Evolutionary conservation across 2,329 filamentous ascomycete species (phyloP).

Genomic region (Colletotrichum eremochloae): DNA sequence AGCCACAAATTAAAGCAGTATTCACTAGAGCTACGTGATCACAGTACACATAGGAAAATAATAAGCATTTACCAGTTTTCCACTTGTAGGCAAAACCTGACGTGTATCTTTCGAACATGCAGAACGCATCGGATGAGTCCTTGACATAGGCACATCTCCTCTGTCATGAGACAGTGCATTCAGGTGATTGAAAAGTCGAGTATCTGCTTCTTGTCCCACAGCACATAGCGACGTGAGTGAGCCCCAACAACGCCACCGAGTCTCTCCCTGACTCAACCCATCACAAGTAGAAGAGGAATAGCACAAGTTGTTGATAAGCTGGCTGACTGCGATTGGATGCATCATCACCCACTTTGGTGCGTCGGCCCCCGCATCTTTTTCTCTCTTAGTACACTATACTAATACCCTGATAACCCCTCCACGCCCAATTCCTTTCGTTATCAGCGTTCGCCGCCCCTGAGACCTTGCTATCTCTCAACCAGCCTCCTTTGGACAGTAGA

Average conservation of each 20-base stretch:
- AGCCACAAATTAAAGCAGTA: no score
- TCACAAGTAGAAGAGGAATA: conserved; percentile 14
- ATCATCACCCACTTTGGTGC: conserved; percentile 24
- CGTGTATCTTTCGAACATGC: background rate
- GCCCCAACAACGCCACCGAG: background rate
- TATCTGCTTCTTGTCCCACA: background rate
- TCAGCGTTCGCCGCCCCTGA: background rate
- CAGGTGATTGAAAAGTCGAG: background rate
- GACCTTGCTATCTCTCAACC: background rate
- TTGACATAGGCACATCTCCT: background rate
- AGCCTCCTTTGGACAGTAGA: background rate
- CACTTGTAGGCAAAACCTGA: background rate
- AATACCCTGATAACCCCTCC: conserved; percentile 25
- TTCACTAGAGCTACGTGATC: no score
- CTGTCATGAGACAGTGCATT: background rate
- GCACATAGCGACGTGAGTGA: background rate
- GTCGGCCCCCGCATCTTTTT: conserved; percentile 9
- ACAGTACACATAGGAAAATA: no score
- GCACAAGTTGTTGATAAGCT: conserved; percentile 28
- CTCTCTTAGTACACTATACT: background rate
- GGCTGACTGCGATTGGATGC: conserved; percentile 28
- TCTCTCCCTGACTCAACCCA: background rate
- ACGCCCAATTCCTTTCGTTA: conserved; percentile 15
- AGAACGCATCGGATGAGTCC: background rate
- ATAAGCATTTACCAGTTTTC: background rate